phyloP scores from a whole-genome alignment of 495 filamentous ascomycete genomes.

The Podospora comata region DNA sequence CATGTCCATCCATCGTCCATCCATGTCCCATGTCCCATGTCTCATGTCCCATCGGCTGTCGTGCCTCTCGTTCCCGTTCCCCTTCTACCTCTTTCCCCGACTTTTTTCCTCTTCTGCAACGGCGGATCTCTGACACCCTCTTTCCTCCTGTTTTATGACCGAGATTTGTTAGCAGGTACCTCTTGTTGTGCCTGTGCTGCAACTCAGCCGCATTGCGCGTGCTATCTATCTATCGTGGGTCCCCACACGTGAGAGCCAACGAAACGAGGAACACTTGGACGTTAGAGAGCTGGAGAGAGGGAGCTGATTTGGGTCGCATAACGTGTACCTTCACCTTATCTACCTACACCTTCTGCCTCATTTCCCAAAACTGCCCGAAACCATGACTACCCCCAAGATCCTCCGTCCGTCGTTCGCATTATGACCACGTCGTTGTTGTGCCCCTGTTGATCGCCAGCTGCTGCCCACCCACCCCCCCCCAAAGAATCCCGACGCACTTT shows the following conservation, averaged over 20 bases:
- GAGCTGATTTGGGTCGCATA: constrained; percentile 16
- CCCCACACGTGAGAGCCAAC: constrained; percentile 2
- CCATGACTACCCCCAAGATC: constrained; percentile 28
- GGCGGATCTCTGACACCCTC: neutral
- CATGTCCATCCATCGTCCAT: neutral
- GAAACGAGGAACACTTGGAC: neutral
- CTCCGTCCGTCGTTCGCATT: constrained; percentile 21
- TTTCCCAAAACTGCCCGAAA: constrained; percentile 15
- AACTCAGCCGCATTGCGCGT: neutral
- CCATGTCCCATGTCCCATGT: neutral
- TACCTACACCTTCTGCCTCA: constrained; percentile 21
- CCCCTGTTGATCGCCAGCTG: constrained; percentile 27
- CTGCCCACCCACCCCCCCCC: neutral
- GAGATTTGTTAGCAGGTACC: neutral
- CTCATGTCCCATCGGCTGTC: neutral
- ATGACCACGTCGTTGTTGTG: constrained; percentile 29
- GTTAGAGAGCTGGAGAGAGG: neutral
- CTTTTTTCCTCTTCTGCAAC: neutral
- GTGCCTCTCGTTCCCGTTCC: neutral
- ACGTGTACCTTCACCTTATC: constrained; percentile 14
- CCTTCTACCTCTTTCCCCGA: neutral
- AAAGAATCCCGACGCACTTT: constrained; percentile 1
- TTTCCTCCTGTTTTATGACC: neutral
- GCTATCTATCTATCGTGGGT: neutral
- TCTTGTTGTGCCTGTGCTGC: neutral